Percentiles rank a stretch among this genome's conserved stretches.
Evolutionary conservation across 805 yeast species (phyloP).

Genomic region (Candida lessepsii): DNA sequence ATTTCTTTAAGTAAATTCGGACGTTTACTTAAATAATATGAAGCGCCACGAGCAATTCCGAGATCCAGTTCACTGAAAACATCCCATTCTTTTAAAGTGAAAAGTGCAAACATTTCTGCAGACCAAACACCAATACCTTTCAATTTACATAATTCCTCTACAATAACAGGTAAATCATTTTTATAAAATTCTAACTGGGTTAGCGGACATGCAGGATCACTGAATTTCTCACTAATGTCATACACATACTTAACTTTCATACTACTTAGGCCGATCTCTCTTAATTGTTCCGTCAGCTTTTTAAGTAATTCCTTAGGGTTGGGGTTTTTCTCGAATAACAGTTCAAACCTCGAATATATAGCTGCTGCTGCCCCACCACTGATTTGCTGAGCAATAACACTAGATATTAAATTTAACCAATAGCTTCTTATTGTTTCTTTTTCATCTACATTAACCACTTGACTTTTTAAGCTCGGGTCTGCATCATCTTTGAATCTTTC

Average conservation of each 20-base stretch:
- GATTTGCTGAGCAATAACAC: conserved; percentile 69
- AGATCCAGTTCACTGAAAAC: conserved; percentile 77
- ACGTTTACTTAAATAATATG: conserved; percentile 56
- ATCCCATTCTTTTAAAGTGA: conserved; percentile 64
- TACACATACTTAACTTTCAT: conserved; percentile 65
- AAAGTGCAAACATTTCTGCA: conserved; percentile 80
- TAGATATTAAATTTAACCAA: conserved; percentile 37
- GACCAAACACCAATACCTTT: conserved; percentile 87
- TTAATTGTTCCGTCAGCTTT: conserved; percentile 45
- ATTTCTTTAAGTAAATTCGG: conserved; percentile 45
- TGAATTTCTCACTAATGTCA: conserved; percentile 53
- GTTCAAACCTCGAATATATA: conserved; percentile 49
- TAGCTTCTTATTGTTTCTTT: conserved; percentile 28
- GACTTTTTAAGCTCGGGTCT: conserved; percentile 6
- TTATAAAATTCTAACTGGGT: conserved; percentile 36
- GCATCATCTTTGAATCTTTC: conserved; percentile 17
- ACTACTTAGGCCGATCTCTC: conserved; percentile 66
- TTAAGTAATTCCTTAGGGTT: conserved; percentile 47
- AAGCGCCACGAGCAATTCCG: conserved; percentile 81
- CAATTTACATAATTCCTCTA: conserved; percentile 48
- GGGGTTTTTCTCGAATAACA: conserved; percentile 41
- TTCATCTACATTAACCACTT: conserved; percentile 1
- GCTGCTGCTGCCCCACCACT: conserved; percentile 79
- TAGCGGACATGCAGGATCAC: conserved; percentile 34
- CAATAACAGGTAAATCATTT: conserved; percentile 43